Percentiles rank a stretch among this genome's conserved stretches.
Conservation (phyloP, 129 eudicot species). For the Chrysanthemum makinoi region DNA sequence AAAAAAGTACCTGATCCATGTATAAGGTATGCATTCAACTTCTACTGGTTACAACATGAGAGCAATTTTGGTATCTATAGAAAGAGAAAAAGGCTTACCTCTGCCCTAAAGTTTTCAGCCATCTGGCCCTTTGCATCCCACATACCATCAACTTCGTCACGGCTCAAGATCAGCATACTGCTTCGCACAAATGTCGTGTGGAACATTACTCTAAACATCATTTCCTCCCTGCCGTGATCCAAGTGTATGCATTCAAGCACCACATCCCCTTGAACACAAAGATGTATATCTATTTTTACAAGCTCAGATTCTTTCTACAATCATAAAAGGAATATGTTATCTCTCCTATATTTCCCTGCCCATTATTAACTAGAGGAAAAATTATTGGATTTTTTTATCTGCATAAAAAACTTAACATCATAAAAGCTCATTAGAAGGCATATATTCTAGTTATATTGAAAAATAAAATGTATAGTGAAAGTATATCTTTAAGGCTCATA, state of each 20-base stretch:
- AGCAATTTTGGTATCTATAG: neutral
- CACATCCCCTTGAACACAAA: slow-evolving; percentile 84
- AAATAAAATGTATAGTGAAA: too few species aligned
- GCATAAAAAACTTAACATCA: too few species aligned
- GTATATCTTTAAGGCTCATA: neutral
- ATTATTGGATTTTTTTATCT: neutral
- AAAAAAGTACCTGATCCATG: slow-evolving; percentile 83
- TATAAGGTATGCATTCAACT: slow-evolving; percentile 43
- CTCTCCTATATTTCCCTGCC: too few species aligned
- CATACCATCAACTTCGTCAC: slow-evolving; percentile 80
- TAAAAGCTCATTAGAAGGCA: too few species aligned
- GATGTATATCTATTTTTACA: slow-evolving; percentile 72
- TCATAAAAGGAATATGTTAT: slow-evolving; percentile 15
- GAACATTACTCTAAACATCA: slow-evolving; percentile 84
- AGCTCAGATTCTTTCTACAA: slow-evolving; percentile 82
- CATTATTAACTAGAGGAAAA: too few species aligned
- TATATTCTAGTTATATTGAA: too few species aligned
- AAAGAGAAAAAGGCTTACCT: slow-evolving; percentile 45
- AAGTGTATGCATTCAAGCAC: slow-evolving; percentile 86
- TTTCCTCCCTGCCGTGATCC: slow-evolving; percentile 68
- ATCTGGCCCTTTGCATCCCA: slow-evolving; percentile 82
- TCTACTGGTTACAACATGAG: slow-evolving; percentile 15
- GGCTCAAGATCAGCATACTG: slow-evolving; percentile 52
- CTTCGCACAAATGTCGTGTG: slow-evolving; percentile 83
- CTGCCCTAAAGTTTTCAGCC: slow-evolving; percentile 78